Evolutionary conservation across 345 rosid species (phyloP), one percentile per base, ranked within the genome.

Genomic region (Eucalyptus curtisii): DNA sequence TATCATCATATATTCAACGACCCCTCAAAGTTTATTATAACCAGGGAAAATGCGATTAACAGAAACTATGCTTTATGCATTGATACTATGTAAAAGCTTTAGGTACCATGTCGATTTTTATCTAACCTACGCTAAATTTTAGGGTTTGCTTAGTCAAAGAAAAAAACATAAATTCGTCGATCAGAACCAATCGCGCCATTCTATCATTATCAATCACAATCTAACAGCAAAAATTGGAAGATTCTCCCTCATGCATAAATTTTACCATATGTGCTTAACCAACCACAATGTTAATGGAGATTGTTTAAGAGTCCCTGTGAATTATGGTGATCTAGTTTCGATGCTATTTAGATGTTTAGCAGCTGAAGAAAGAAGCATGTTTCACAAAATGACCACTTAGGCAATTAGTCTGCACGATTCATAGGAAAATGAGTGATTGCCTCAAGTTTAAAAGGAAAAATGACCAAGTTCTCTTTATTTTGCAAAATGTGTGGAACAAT

Each of bases 141-240:
- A 17, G 44, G 45, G 81, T 71, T 71, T 10, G 45, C 27, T 71
- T 71, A 0, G 7, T 71, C 27, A 37, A 0, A 17, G 37, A 19
- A 68, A 33, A 33, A 33, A 66, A 37, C 61, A 37, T 10, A 19
- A 37, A 37, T 40, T 71, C 14, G 3, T 71, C 27, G 5, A 71
- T 59, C 0, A 27, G 33, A 59, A 59, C 31, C 0, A 0, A 14
- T 27, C 4, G 0, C 15, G 0, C 14, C 16, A 27, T 27, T 59
- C 15, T 59, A 59, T 59, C 68, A 59, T 59, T 59, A 27, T 59
- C 68, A 59, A 59, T 68, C 80, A 33, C 80, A 19, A 68, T 1
- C 80, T 22, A 71, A 37, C 81, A 37, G 22, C 13, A 71, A 20
- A 71, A 17, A 37, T 19, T 17, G 25, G 82, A 71, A 20, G 25